Evolutionary conservation across 192 early-diverging fungal genomes (phyloP).

Genomic region (Chytriomyces sp.): DNA sequence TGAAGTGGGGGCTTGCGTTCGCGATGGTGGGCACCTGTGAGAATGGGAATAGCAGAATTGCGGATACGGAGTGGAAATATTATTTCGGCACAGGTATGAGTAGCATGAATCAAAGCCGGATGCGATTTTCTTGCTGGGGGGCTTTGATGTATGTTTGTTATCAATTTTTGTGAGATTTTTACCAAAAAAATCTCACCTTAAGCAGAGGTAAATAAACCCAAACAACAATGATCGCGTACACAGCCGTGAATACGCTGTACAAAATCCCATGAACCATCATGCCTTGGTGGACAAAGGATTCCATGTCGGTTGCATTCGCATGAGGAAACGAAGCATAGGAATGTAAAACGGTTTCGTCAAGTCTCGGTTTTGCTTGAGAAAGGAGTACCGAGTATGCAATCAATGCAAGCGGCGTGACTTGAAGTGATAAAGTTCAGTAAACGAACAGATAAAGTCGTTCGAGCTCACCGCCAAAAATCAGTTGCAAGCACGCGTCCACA

Average conservation of each 20-base stretch:
- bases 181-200: conserved; percentile 9
- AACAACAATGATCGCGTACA: background rate
- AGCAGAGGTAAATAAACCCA: conserved; percentile 25
- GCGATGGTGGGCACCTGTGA: no score
- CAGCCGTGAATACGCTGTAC: conserved; percentile 10
- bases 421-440: background rate
- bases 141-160: background rate
- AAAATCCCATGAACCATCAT: background rate
- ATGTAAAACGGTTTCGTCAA: background rate
- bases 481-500: background rate
- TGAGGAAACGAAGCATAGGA: background rate
- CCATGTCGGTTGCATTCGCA: background rate
- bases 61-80: no score
- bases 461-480: background rate
- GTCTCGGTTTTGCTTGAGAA: background rate
- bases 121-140: no score
- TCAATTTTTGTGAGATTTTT: background rate
- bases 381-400: conserved; percentile 14
- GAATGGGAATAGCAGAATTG: no score
- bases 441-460: background rate
- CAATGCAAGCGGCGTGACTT: conserved; percentile 25
- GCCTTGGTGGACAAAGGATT: background rate
- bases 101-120: no score
- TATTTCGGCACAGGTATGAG: no score
- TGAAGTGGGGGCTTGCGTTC: no score